Evolutionary conservation across 163 green algal species (phyloP), one percentile per base, ranked within the genome.

Genomic region (Scenedesmus sp.): DNA sequence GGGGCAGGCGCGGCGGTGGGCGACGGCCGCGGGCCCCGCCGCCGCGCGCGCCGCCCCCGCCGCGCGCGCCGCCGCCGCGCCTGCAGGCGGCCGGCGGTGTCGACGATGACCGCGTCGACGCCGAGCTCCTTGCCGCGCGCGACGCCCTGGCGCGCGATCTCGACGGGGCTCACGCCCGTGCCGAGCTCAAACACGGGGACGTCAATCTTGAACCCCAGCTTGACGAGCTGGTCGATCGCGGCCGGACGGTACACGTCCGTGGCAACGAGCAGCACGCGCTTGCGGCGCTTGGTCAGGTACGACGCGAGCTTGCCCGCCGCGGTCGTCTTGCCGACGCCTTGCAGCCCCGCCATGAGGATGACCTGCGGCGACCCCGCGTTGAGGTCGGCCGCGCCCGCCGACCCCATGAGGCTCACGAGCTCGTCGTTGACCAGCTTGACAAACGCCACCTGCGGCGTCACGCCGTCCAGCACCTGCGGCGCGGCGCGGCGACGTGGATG

Each of bases 241-340:
- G 96, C 96, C 11, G 96, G 96, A 14, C 96, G 88, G 85, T 96
- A 97, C 50, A 99, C 89, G 80, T 99, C 96, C 0, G 95, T 97
- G n/a, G 96, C 96, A 45, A 99, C 95, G 86, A 99, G 86, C 60
- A 98, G 80, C 15, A 97, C 91, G 34, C 86, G 50, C 48, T 85
- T 79, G 18, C 34, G 44, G 28, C 77, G 89, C 72, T 90, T 85
- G 80, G 94, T 93, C 26, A 99, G 90, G 82, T 91, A 93, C 54
- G 94, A 71, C 0, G 96, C 96, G 70, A 99, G 89, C 90, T 99
- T 99, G 57, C 94, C 96, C 33, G 89, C 95, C 0, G 93, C 93
- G 0, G 96, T 99, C 17, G 96, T 99, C 86, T 99, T 99, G 34
- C 96, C 96, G 48, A 98, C 96, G 24, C 96, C 96, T 86, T 98